Percentiles rank a stretch among this genome's conserved stretches.
These are phyloP conservation scores for Trichoderma sp. DNA, from an alignment of 2,329 filamentous ascomycete genomes.

Conservation along the genomic window DNA sequence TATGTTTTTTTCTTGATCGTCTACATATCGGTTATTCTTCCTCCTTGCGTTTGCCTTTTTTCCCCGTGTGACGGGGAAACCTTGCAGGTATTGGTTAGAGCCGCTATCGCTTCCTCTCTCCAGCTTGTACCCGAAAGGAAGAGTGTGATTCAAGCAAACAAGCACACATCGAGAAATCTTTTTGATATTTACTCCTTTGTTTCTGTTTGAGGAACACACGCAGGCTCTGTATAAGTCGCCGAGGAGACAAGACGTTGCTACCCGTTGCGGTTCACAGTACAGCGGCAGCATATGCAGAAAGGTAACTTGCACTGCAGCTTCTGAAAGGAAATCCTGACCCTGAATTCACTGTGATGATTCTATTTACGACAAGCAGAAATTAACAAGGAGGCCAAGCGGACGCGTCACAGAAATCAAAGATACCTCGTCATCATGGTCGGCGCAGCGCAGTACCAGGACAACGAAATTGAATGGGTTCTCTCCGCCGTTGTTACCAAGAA, in stretches of 20 bases:
- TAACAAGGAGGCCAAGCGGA: not conserved
- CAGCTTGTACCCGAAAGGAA: not conserved
- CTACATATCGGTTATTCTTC: not conserved
- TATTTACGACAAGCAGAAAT: not conserved
- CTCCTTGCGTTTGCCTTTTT: not conserved
- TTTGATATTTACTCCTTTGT: not conserved
- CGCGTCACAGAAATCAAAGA: not conserved
- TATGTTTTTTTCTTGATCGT: not conserved
- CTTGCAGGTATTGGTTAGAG: not conserved
- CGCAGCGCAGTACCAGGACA: slow-evolving; percentile 40
- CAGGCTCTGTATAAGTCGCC: not conserved
- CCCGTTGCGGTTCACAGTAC: not conserved
- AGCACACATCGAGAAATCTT: not conserved
- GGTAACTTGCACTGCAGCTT: not conserved
- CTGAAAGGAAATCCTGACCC: not conserved
- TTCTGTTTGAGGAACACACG: not conserved
- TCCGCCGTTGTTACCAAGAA: slow-evolving; percentile 36
- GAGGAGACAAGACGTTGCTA: not conserved
- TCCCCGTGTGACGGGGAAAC: not conserved
- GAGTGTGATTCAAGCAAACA: not conserved
- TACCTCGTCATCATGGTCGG: slow-evolving; percentile 39
- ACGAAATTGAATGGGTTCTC: slow-evolving; percentile 45
- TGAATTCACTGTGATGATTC: not conserved
- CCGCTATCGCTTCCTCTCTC: not conserved
- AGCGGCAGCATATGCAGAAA: not conserved